Evolutionary conservation across 805 yeast genomes (phyloP), one percentile per base, ranked within the genome.

Genomic region (Saccharomycopsis sp.): DNA sequence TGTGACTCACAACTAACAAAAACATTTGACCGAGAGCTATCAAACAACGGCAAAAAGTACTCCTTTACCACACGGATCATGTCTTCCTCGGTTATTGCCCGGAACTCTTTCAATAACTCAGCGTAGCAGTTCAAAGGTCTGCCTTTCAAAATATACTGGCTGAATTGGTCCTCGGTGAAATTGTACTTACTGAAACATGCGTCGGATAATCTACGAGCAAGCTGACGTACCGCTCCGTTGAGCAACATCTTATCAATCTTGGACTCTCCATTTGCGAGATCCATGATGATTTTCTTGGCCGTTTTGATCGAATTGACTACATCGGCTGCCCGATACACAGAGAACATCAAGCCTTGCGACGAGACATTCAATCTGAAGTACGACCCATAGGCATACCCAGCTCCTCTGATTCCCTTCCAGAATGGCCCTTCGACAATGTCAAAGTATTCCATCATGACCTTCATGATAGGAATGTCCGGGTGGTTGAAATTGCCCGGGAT

Each of bases 361-460:
- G 90, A 97, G 12, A 81, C 67, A 62, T 79, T 78, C 53, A 82
- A 76, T 51, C 76, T 68, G 64, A 89, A 76, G 57, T 75, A 76
- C 1, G 93, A 94, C 44, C 97, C 97, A 70, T 94, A 94, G 0
- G 97, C 97, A 50, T 89, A 75, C 1, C 99, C 99, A 1, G 91
- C 80, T 47, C 99, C 99, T 72, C 99, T 82, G 38, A 94, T 88
- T 58, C 96, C 97, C 66, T 89, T 81, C 97, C 98, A 93, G 63
- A 93, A 86, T 41, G 98, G 99, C 2, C 99, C 99, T 70, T 94
- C 99, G 19, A 89, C 90, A 42, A 90, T 87, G 63, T 86, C 87
- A 58, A 94, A 75, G 65, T 84, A 87, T 57, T 87, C 91, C 3
- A 86, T 78, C 3, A 91, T 89, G 25, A 92, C 77, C 0, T 86